These are phyloP conservation scores for Colletotrichum sp. DNA, from an alignment of 2,329 filamentous ascomycete genomes.

Conservation along the genomic window DNA sequence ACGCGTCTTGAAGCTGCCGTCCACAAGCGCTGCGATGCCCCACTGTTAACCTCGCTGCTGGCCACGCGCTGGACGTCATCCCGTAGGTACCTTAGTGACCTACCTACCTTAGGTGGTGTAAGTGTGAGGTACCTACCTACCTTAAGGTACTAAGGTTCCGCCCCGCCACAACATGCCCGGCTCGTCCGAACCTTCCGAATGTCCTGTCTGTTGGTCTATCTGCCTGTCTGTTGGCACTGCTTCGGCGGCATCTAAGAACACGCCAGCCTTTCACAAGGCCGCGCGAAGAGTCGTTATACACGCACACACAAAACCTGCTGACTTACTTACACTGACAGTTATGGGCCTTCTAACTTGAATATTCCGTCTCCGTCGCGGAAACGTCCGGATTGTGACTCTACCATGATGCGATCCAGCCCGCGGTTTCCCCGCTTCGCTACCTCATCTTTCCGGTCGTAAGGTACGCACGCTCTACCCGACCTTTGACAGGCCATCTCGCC, in stretches of 20 bases:
- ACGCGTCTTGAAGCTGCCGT: neutral
- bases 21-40: neutral
- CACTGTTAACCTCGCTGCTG: neutral
- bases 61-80: neutral
- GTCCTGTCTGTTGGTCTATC: neutral
- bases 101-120: no score
- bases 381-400: neutral
- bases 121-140: no score
- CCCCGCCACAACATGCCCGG: neutral
- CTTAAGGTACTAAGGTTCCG: neutral
- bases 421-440: neutral
- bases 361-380: neutral
- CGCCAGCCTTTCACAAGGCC: neutral
- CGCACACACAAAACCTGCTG: neutral
- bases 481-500: neutral
- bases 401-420: neutral
- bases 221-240: neutral
- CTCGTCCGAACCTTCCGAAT: constrained; percentile 11
- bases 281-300: neutral
- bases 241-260: neutral
- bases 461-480: neutral
- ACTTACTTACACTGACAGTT: neutral
- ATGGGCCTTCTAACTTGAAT: neutral
- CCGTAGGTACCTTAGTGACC: neutral
- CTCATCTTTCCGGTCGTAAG: neutral